phyloP scores from a whole-genome alignment of 148 eudicot species.

The Amaranthus palmeri region DNA sequence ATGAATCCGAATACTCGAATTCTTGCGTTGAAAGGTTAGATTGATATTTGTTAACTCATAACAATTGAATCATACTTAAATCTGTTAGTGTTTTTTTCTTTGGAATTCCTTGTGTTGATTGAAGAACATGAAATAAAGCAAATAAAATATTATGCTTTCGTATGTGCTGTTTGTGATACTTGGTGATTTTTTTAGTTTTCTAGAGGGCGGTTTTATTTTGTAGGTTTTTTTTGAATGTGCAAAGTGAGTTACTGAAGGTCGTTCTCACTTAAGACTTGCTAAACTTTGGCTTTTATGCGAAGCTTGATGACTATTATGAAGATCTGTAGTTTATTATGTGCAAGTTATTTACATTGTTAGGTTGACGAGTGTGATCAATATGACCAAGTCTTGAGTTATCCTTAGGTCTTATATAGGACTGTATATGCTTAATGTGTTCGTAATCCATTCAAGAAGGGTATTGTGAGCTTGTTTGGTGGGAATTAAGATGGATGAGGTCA shows the following conservation, averaged over 20 bases:
- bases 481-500: neutral
- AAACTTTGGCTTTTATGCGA: too few species aligned
- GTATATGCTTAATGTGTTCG: neutral
- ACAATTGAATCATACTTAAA: neutral
- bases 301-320: too few species aligned
- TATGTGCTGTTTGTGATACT: too few species aligned
- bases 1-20: constrained; percentile 90
- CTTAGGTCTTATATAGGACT: neutral
- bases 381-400: neutral
- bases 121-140: too few species aligned
- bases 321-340: too few species aligned
- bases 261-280: too few species aligned
- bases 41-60: neutral
- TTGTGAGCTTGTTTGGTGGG: neutral
- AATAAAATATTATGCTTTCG: too few species aligned
- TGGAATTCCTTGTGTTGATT: neutral
- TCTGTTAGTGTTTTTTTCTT: neutral
- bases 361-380: neutral
- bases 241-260: too few species aligned
- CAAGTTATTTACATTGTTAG: neutral
- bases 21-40: constrained; percentile 84
- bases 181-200: too few species aligned
- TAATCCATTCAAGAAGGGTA: neutral
- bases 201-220: too few species aligned
- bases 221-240: too few species aligned